Evolutionary conservation across 345 rosid genomes (phyloP).

Genomic region (Gossypium australe): DNA sequence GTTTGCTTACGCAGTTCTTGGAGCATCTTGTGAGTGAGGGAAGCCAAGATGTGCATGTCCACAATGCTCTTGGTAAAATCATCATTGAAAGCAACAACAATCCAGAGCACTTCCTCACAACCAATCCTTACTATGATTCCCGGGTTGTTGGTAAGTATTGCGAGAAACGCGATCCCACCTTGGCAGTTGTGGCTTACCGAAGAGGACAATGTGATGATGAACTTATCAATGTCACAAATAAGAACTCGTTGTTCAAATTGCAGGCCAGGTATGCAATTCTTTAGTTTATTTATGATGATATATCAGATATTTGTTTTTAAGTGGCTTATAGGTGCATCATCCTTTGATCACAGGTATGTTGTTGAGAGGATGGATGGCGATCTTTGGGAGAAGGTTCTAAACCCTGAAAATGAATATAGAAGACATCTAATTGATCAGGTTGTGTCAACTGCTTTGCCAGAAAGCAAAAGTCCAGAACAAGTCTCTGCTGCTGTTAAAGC

Average conservation of each 20-base stretch:
- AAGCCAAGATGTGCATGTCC: constrained; percentile 98
- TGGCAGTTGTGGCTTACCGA: constrained; percentile 95
- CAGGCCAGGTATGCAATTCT: constrained; percentile 81
- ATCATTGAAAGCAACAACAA: constrained; percentile 98
- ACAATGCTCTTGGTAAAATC: constrained; percentile 98
- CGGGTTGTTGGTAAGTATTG: constrained; percentile 98
- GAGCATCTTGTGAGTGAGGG: constrained; percentile 99
- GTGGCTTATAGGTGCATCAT: constrained; percentile 20
- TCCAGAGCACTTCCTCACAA: constrained; percentile 97
- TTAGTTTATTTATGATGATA: not conserved
- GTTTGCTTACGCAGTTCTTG: constrained; percentile 97
- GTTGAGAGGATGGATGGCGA: constrained; percentile 98
- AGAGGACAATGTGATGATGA: constrained; percentile 98
- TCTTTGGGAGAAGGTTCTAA: constrained; percentile 96
- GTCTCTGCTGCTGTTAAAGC: constrained; percentile 85
- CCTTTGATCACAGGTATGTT: constrained; percentile 60
- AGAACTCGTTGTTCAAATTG: constrained; percentile 87
- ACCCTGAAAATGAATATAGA: constrained; percentile 74
- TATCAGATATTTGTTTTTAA: constrained; percentile 10
- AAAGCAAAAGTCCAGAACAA: constrained; percentile 88
- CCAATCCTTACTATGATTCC: constrained; percentile 97
- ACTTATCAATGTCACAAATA: constrained; percentile 94
- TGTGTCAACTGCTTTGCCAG: constrained; percentile 91
- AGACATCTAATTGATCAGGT: constrained; percentile 98
- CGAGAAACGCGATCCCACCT: constrained; percentile 98